phyloP scores from a whole-genome alignment of 1,284 basidiomycete species.

The Sporisorium scitamineum region DNA sequence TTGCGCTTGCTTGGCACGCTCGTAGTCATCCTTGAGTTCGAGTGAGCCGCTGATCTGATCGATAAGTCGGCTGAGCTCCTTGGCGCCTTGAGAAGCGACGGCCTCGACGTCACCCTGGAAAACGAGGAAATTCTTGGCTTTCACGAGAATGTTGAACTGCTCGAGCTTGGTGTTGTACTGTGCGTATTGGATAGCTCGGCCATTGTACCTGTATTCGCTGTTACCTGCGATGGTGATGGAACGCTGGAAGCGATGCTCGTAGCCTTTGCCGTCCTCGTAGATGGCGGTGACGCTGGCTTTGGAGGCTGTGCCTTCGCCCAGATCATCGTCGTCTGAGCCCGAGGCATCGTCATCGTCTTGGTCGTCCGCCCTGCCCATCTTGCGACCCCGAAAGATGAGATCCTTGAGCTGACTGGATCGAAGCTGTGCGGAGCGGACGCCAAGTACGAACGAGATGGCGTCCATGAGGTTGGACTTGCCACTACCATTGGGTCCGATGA shows the following conservation, averaged over 20 bases:
- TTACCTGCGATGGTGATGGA: conserved; percentile 87
- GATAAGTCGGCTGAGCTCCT: conserved; percentile 87
- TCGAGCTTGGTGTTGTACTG: conserved; percentile 64
- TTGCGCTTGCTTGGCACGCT: conserved; percentile 85
- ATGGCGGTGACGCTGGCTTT: conserved; percentile 96
- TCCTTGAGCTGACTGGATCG: conserved; percentile 93
- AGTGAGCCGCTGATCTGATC: conserved; percentile 85
- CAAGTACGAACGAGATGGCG: conserved; percentile 98
- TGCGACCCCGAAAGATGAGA: conserved; percentile 90
- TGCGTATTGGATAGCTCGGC: conserved; percentile 50
- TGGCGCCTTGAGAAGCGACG: conserved; percentile 92
- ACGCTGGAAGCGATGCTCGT: conserved; percentile 86
- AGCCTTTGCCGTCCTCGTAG: conserved; percentile 80
- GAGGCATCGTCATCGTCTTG: conserved; percentile 65
- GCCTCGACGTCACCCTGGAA: conserved; percentile 97
- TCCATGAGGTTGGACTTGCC: conserved; percentile 99
- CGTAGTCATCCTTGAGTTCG: conserved; percentile 89
- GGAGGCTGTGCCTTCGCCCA: conserved; percentile 84
- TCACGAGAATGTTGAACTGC: conserved; percentile 87
- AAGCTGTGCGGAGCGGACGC: conserved; percentile 91
- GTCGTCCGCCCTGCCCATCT: conserved; percentile 72
- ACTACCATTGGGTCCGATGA: conserved; percentile 97
- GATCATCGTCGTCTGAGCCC: conserved; percentile 70
- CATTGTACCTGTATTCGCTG: conserved; percentile 72
- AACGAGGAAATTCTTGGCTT: conserved; percentile 99